Evolutionary conservation across 2,329 filamentous ascomycete species (phyloP), one percentile per base, ranked within the genome.

Genomic region (Fusarium poae): DNA sequence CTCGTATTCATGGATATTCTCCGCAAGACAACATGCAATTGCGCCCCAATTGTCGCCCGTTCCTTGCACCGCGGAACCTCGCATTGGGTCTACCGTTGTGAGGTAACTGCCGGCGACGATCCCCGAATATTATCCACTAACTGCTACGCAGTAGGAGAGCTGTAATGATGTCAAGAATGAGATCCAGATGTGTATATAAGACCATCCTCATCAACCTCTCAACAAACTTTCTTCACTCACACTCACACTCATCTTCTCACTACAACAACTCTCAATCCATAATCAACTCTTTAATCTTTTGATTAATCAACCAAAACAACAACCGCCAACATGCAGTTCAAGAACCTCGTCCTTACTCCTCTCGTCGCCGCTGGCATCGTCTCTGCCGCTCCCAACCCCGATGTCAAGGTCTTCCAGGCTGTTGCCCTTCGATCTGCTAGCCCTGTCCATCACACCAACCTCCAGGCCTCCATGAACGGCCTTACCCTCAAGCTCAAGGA

Each of bases 391-490:
- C 72, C 75, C 56, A 62, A 77, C 21, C 40, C 52, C 8, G 29
- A 46, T 13, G 30, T 34, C 29, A 32, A 46, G 30, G 23, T 35
- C 54, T 89, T 89, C 74, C 77, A 79, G 67, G 62, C 88, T 58
- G 77, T 86, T 73, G 77, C 84, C 59, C 81, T 88, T 57, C 82
- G 81, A 62, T 84, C 85, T 32, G 83, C 79, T 68, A 83, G 79
- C 56, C 75, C 71, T 3, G 79, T 89, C 25, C 86, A 89, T 70
- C 82, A 82, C 76, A 23, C 46, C 56, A 34, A 42, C 49, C 75
- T 86, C 72, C 80, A 81, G 64, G 88, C 88, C 32, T 73, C 79
- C 8, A 64, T 76, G 53, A 76, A 77, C 72, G 78, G 77, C 70
- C 67, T 90, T 63, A 78, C 82, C 57, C 74, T 86, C 65, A 78